Evolutionary conservation across 2,329 filamentous ascomycete species (phyloP), one percentile per base, ranked within the genome.

Genomic region (Xylaria digitata): DNA sequence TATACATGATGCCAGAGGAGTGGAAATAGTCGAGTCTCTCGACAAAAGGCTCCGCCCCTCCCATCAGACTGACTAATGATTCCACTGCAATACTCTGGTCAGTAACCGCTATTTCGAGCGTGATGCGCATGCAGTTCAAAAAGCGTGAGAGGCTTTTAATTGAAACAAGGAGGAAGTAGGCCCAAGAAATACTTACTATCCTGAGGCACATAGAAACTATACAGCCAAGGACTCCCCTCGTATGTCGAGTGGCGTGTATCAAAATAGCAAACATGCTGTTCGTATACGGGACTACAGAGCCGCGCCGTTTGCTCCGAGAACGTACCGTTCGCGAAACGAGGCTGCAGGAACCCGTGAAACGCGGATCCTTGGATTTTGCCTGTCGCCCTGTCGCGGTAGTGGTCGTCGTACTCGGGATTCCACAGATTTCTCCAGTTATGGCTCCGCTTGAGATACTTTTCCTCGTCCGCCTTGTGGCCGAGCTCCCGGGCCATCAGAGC

Each of bases 361-460:
- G 87, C 82, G 0, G 80, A 69, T n/a, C 54, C 72, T 61, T 21
- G 30, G 15, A 26, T 67, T 70, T 0, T n/a, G 34, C 15, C 69
- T 64, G 43, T 74, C 70, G 6, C 65, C 59, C 45, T 67, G 40
- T 75, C 72, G 2, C 50, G 55, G 54, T 74, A 75, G 3, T 67
- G 70, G 60, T 82, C 80, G 1, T 72, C 75, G 70, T 84, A 82
- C 15, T 81, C 76, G 1, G 79, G 72, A 67, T 82, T 83, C 81
- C 86, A 92, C 68, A 93, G 82, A 70, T 92, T 92, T 68, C 82
- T 82, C 91, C 91, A 94, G 77, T 93, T 92, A 34, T 81, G 82
- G 60, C 88, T 86, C 23, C 90, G 86, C 17, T 77, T 75, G 43
- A 85, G 78, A 74, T 94, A 94, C 74, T 89, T 90, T 26, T 77